Evolutionary conservation across 805 yeast species (phyloP).

Genomic region (Cyberlindnera sargentensis): DNA sequence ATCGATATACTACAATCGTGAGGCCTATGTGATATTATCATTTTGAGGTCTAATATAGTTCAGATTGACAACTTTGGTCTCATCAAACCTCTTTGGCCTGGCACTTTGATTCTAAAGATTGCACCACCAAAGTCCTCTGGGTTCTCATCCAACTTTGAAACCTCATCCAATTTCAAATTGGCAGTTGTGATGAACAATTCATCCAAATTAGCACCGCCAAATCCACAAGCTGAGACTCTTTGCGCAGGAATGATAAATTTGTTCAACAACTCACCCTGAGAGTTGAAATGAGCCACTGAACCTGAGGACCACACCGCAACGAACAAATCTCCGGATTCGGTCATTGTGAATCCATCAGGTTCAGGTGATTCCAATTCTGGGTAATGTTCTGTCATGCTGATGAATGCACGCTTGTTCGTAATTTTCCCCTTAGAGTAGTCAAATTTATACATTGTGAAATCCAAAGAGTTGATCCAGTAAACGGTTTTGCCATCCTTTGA

Average conservation of each 20-base stretch:
- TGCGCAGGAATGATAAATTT: conserved; percentile 50
- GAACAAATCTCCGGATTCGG: conserved; percentile 44
- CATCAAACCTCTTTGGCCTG: conserved; percentile 28
- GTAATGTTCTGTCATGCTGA: conserved; percentile 27
- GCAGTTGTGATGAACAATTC: conserved; percentile 68
- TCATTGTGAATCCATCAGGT: conserved; percentile 77
- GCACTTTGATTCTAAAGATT: conserved; percentile 39
- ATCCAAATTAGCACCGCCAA: conserved; percentile 53
- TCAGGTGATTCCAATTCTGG: conserved; percentile 37
- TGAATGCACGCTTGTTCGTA: conserved; percentile 31
- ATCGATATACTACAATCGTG: conserved; percentile 5
- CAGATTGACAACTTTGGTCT: conserved; percentile 16
- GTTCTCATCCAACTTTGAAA: conserved; percentile 22
- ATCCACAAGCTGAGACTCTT: conserved; percentile 57
- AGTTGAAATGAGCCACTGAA: conserved; percentile 46
- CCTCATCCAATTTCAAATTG: conserved; percentile 38
- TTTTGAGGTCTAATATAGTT: not conserved
- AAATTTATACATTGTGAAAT: conserved; percentile 39
- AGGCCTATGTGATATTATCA: not conserved
- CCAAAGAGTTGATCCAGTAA: conserved; percentile 49
- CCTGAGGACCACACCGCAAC: conserved; percentile 61
- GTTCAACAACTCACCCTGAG: conserved; percentile 42
- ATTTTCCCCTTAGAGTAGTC: conserved; percentile 37
- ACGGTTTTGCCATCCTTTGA: conserved; percentile 30
- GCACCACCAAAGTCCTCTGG: conserved; percentile 57